Percentiles rank a stretch among this genome's conserved stretches.
phyloP scores from a whole-genome alignment of 148 eudicot genomes.

The Dysphania ambrosioides region DNA sequence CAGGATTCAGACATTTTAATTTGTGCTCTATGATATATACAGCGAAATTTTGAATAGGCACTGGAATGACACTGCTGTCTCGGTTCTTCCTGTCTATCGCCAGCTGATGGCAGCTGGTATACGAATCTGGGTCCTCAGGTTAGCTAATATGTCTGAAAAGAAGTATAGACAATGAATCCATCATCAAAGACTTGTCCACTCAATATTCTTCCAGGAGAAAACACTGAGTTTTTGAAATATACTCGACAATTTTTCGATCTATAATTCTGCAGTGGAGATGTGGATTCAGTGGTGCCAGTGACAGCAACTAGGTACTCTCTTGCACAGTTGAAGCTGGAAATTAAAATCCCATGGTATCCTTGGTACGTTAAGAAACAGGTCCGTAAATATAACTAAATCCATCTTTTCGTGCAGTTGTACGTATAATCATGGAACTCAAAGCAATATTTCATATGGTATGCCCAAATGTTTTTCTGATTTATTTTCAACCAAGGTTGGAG shows the following conservation, averaged over 20 bases:
- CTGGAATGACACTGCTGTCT: conserved; percentile 87
- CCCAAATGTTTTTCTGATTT: neutral
- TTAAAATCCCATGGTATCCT: conserved; percentile 86
- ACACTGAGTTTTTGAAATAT: neutral
- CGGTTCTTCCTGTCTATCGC: conserved; percentile 81
- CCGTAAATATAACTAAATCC: no score
- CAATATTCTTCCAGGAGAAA: neutral
- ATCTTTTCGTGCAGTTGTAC: no score
- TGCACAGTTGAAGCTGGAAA: conserved; percentile 63
- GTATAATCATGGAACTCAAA: neutral
- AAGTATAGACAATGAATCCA: neutral
- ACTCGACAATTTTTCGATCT: neutral
- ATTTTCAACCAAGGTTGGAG: conserved; percentile 66
- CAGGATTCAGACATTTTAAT: neutral
- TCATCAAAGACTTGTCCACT: no score
- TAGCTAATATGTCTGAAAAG: neutral
- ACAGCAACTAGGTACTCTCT: conserved; percentile 87
- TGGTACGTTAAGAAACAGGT: conserved; percentile 98
- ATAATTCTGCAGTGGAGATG: conserved; percentile 57
- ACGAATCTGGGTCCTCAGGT: conserved; percentile 95
- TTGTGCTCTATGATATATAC: neutral
- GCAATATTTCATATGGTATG: neutral
- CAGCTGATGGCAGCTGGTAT: conserved; percentile 68
- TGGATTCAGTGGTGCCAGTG: conserved; percentile 95
- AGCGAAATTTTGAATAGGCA: conserved; percentile 77